Conservation (phyloP, 2,329 filamentous ascomycete species). For the Neophaeococcomyces aloes region DNA sequence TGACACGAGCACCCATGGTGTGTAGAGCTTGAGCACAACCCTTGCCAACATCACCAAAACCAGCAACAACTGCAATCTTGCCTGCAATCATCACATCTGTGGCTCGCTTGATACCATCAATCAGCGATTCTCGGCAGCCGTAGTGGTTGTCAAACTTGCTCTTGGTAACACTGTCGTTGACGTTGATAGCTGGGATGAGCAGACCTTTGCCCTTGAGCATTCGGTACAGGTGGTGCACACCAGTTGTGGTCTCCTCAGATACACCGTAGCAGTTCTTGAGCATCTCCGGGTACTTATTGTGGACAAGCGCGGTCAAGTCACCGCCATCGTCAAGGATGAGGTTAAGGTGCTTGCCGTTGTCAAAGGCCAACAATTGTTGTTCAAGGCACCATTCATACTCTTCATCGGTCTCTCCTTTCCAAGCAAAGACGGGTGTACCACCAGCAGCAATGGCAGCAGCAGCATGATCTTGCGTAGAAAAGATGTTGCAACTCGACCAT, state of each 20-base stretch:
- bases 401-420: conserved; percentile 94
- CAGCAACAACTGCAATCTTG: conserved; percentile 94
- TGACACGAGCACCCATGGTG: conserved; percentile 92
- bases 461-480: conserved; percentile 97
- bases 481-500: conserved; percentile 99
- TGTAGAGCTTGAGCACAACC: conserved; percentile 91
- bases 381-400: conserved; percentile 99
- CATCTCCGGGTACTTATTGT: conserved; percentile 97
- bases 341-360: conserved; percentile 93
- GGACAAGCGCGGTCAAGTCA: conserved; percentile 90
- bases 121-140: conserved; percentile 95
- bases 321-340: conserved; percentile 98
- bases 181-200: conserved; percentile 92
- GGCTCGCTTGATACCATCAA: conserved; percentile 99
- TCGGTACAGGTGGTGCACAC: conserved; percentile 97
- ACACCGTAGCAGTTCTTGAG: conserved; percentile 97
- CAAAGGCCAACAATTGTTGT: conserved; percentile 95
- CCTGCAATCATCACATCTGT: conserved; percentile 99
- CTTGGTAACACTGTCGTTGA: conserved; percentile 99
- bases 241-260: conserved; percentile 98
- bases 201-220: conserved; percentile 90
- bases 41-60: conserved; percentile 99
- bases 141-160: conserved; percentile 99
- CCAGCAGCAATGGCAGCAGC: conserved; percentile 91
- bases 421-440: conserved; percentile 78